Conservation (phyloP, 2,329 filamentous ascomycete species). For the Ceratocystis diversiconidia region DNA sequence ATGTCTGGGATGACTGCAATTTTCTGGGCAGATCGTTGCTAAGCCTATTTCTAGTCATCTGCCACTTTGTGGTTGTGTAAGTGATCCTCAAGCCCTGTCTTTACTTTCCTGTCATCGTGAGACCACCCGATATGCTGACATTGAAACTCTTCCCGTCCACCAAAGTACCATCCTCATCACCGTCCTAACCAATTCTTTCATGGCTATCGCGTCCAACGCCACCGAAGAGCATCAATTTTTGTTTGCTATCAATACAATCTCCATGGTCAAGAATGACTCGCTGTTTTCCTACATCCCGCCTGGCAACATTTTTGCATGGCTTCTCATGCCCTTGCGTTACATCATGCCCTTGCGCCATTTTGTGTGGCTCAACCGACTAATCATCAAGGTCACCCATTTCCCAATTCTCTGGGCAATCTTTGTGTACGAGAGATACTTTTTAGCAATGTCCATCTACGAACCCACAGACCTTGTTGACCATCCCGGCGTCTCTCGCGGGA, state of each 20-base stretch:
- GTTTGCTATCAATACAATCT: conserved; percentile 93
- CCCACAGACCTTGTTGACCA: conserved; percentile 76
- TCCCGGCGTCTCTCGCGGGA: conserved; percentile 36
- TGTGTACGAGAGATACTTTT: conserved; percentile 66
- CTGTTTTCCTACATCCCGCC: conserved; percentile 89
- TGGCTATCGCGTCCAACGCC: conserved; percentile 84
- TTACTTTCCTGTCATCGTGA: not conserved
- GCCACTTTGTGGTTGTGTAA: conserved; percentile 80
- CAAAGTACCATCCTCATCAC: conserved; percentile 73
- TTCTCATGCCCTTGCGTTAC: conserved; percentile 70
- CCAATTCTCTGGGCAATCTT: conserved; percentile 79
- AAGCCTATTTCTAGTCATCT: conserved; percentile 77
- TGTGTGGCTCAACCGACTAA: conserved; percentile 71
- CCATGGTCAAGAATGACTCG: conserved; percentile 96
- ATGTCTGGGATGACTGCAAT: conserved; percentile 70
- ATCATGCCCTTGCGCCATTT: conserved; percentile 67
- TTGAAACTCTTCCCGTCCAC: not conserved
- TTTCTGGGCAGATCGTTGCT: conserved; percentile 61
- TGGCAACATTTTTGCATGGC: conserved; percentile 81
- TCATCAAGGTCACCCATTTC: conserved; percentile 84
- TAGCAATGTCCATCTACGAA: conserved; percentile 64
- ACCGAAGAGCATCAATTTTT: conserved; percentile 86
- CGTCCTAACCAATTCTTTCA: conserved; percentile 92
- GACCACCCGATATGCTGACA: no score
- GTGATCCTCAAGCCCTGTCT: conserved; percentile 21